Base-by-base conservation (phyloP, 2,329 filamentous ascomycete species). In the Alternaria ventricosa region DNA sequence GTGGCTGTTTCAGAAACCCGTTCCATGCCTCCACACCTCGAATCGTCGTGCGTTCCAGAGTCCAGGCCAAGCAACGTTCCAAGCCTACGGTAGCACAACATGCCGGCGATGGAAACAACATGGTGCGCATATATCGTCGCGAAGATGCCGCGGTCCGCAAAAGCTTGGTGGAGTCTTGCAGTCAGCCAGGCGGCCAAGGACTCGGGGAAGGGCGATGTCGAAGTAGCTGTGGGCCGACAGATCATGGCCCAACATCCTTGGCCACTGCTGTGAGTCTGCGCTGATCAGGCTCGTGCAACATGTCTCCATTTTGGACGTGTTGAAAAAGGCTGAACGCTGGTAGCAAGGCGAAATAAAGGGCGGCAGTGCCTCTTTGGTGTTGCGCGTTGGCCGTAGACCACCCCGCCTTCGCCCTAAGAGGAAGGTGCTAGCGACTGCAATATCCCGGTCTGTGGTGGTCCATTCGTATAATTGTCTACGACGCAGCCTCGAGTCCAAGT, bases 1-100 rank as follows among this genome's bases (percentile, higher is more conserved):
- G 60, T 59, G 28, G 45, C 55, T 36, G 69, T 70, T 71, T 70
- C 66, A 71, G 63, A 43, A 36, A 28, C 36, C 54, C 27, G 65
- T 68, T 67, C 46, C 60, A 62, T 44, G n/a, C 58, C 22, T 62
- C 43, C 53, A 36, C 51, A 57, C 61, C 45, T 53, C 57, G 57
- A 64, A 51, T 56, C 64, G 54, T 49, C 18, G 51, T 27, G 49
- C 46, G 71, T 73, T 71, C 70, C 65, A 68, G 30, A 45, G 22
- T 41, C 49, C 45, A 64, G 60, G 57, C 53, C 61, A 45, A 63
- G 33, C 47, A 50, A 43, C 23, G 53, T 55, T 56, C 55, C 63
- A 58, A 28, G 22, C 13, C 15, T 50, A 57, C 59, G 56, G 65
- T 61, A 47, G 28, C 28, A 50, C 23, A 44, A 55, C 33, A 50